phyloP scores from a whole-genome alignment of 257 asterid genomes.

The Jacaranda copaia region DNA sequence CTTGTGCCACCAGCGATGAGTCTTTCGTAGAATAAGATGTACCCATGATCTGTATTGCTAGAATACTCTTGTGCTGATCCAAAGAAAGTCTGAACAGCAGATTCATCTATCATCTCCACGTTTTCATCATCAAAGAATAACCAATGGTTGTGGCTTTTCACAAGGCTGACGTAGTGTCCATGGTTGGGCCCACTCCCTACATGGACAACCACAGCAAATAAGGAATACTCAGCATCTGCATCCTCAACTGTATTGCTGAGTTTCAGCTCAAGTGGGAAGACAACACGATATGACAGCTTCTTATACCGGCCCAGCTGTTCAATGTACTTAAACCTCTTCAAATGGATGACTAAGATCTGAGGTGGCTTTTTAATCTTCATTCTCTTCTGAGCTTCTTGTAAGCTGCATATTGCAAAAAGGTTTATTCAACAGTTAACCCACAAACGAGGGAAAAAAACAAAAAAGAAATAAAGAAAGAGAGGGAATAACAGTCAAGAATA shows the following conservation, averaged over 20 bases:
- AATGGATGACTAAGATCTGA: conserved; percentile 79
- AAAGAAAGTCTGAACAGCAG: conserved; percentile 86
- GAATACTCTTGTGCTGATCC: conserved; percentile 92
- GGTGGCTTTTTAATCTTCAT: conserved; percentile 90
- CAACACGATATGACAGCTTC: conserved; percentile 86
- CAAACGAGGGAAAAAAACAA: not conserved
- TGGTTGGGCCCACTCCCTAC: conserved; percentile 93
- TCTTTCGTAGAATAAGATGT: conserved; percentile 81
- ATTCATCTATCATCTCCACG: conserved; percentile 89
- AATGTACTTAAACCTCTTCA: conserved; percentile 81
- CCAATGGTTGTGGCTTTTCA: conserved; percentile 93
- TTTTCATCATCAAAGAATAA: conserved; percentile 82
- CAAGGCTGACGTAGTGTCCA: conserved; percentile 93
- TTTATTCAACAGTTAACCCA: not conserved
- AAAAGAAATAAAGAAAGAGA: not conserved
- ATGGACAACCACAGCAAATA: conserved; percentile 82
- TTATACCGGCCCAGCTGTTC: conserved; percentile 83
- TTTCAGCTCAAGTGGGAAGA: conserved; percentile 85
- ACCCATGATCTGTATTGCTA: conserved; percentile 83
- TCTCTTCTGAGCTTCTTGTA: conserved; percentile 96
- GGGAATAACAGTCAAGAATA: not conserved
- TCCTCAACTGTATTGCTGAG: conserved; percentile 87
- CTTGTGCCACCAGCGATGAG: conserved; percentile 49
- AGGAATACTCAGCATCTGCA: conserved; percentile 79
- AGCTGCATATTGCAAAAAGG: conserved; percentile 50